These are phyloP conservation scores for Flammula alnicola DNA, from an alignment of 1,284 basidiomycete species.

Conservation along the genomic window DNA sequence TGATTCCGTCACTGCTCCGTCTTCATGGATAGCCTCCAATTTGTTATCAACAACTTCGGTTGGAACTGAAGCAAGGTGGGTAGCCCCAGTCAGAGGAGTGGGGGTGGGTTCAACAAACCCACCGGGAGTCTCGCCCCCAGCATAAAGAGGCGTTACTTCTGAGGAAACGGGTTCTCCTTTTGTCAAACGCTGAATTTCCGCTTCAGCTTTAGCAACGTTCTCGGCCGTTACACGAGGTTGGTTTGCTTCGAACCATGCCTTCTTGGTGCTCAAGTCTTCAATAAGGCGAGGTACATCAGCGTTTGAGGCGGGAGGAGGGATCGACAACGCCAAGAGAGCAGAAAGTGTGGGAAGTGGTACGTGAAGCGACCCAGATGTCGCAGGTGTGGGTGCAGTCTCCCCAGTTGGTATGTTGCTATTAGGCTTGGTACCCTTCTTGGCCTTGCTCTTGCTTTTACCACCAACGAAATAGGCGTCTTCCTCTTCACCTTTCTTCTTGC, in stretches of 20 bases:
- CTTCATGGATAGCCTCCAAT: conserved; percentile 51
- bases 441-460: conserved; percentile 70
- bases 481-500: conserved; percentile 91
- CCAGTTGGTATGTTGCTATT: conserved; percentile 36
- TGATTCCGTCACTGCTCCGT: conserved; percentile 31
- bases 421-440: conserved; percentile 58
- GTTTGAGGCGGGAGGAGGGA: conserved; percentile 84
- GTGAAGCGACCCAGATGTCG: conserved; percentile 61
- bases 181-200: conserved; percentile 75
- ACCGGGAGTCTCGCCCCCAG: conserved; percentile 50
- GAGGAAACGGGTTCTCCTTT: conserved; percentile 42
- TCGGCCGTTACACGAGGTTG: conserved; percentile 71
- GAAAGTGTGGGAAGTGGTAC: conserved; percentile 87
- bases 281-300: conserved; percentile 85
- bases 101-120: conserved; percentile 53
- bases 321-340: conserved; percentile 88
- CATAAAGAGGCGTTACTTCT: conserved; percentile 45
- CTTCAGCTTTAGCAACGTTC: conserved; percentile 79
- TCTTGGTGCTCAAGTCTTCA: conserved; percentile 93
- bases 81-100: conserved; percentile 42
- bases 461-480: conserved; percentile 86
- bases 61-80: conserved; percentile 35
- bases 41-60: conserved; percentile 52
- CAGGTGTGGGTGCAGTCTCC: conserved; percentile 43
- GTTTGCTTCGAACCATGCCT: conserved; percentile 90